A percentile compares a stretch with the other conserved stretches of the same genome.
Evolutionary conservation across 2,329 filamentous ascomycete genomes (phyloP).

Genomic region (Pestalotiopsis sp.): DNA sequence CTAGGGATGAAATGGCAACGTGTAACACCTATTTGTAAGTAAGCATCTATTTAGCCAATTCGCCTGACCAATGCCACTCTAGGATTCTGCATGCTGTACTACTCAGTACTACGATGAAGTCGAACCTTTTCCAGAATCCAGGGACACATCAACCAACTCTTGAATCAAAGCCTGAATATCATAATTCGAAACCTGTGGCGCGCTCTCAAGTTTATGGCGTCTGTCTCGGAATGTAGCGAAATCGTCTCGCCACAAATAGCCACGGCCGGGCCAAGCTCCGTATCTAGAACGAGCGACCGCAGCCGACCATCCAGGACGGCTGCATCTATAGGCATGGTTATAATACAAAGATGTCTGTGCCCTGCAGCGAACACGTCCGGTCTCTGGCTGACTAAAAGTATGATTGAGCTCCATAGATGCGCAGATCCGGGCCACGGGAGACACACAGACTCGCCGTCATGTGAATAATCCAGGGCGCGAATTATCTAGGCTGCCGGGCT

Average conservation of each 20-base stretch:
- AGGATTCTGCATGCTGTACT: neutral
- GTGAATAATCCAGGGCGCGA: neutral
- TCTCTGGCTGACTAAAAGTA: neutral
- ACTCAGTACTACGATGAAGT: no score
- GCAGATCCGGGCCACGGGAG: neutral
- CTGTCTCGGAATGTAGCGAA: neutral
- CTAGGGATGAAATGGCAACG: neutral
- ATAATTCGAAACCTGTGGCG: neutral
- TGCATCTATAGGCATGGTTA: neutral
- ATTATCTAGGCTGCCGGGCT: neutral
- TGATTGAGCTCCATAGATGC: neutral
- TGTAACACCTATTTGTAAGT: neutral
- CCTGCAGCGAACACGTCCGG: constrained; percentile 1
- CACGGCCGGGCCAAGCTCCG: neutral
- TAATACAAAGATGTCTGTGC: neutral
- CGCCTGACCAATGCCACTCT: neutral
- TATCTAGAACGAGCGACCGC: neutral
- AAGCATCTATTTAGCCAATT: neutral
- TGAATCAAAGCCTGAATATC: no score
- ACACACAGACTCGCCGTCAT: neutral
- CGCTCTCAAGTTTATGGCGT: neutral
- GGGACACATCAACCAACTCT: no score
- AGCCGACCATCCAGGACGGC: neutral
- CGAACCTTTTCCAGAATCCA: no score
- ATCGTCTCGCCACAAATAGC: neutral